A percentile compares a stretch with the other conserved stretches of the same genome.
Evolutionary conservation across 257 asterid species (phyloP).

Genomic region (Thymus mandschuricus): DNA sequence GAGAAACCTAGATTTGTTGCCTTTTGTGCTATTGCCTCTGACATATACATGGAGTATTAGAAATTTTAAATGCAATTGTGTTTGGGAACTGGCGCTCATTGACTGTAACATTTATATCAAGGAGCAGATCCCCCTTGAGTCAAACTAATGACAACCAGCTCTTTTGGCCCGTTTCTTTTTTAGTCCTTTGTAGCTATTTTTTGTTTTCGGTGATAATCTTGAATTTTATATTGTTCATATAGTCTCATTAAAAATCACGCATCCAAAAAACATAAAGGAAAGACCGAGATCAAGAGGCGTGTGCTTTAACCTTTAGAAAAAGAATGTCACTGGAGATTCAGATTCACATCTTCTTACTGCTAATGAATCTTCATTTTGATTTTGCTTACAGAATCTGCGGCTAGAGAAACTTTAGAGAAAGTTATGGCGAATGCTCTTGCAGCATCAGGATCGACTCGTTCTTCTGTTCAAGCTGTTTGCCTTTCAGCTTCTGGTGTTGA

Average conservation of each 20-base stretch:
- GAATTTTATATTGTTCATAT: not conserved
- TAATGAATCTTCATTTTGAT: conserved; percentile 18
- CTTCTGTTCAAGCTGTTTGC: conserved; percentile 77
- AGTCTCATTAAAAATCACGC: not conserved
- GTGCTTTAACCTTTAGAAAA: not conserved
- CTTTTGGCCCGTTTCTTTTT: not conserved
- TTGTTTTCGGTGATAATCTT: not conserved
- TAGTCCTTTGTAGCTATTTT: not conserved
- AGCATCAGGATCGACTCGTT: conserved; percentile 62
- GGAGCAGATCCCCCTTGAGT: not conserved
- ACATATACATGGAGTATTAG: not conserved
- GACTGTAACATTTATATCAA: too few species aligned
- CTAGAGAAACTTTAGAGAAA: conserved; percentile 73
- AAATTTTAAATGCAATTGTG: not conserved
- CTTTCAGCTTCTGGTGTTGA: conserved; percentile 77
- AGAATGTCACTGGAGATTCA: conserved; percentile 2
- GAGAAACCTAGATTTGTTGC: not conserved
- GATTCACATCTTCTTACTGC: not conserved
- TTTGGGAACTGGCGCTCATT: not conserved
- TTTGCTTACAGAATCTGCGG: conserved; percentile 64
- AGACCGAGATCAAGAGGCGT: not conserved
- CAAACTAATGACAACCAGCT: not conserved
- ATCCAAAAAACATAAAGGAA: not conserved
- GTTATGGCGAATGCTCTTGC: conserved; percentile 88
- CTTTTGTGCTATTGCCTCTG: not conserved